Evolutionary conservation across 2,329 filamentous ascomycete species (phyloP), one percentile per base, ranked within the genome.

Genomic region (Claviceps digitariae): DNA sequence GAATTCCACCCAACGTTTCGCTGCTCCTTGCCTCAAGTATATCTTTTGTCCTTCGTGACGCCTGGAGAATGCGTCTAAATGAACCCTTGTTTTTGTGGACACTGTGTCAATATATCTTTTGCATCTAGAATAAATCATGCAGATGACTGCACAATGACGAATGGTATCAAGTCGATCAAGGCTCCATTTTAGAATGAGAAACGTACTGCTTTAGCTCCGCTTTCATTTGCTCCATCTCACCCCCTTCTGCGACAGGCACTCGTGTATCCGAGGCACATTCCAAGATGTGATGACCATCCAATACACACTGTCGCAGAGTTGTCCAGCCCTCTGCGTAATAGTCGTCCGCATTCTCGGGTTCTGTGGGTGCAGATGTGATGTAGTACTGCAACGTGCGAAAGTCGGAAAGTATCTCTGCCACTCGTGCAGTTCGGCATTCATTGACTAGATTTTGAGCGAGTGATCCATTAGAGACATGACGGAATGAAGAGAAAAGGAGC

Each of bases 31-130:
- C 36, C 80, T 74, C 54, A 81, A 69, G 59, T 78, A 81, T 58
- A 84, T 84, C 69, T 83, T 84, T 58, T 82, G 80, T 29, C 70
- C 79, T 61, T 83, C 78, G 64, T 84, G 81, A 51, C 81, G 73
- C 59, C 81, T 73, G 9, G 79, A 72, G 59, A 75, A 81, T 23
- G 79, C 78, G 59, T 84, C 81, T 43, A 84, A 70, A 49, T 76
- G 68, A 54, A 83, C 72, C 60, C 79, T 82, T 41, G 38, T 34
- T 34, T 34, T 34, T 29, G 4, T 29, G 4, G 31, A 12, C 31
- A 12, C 31, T 9, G 7, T 34, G 53, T 20, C 47, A 43, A 43
- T 21, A 41, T 43, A 9, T 34, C 40, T n/a, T n/a, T 38, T 8
- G 15, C 9, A 23, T 43, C 8, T 20, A 43, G 9, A 20, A 23